Conservation (phyloP, 2,329 filamentous ascomycete genomes). For the Sarocladium brachiariae region DNA sequence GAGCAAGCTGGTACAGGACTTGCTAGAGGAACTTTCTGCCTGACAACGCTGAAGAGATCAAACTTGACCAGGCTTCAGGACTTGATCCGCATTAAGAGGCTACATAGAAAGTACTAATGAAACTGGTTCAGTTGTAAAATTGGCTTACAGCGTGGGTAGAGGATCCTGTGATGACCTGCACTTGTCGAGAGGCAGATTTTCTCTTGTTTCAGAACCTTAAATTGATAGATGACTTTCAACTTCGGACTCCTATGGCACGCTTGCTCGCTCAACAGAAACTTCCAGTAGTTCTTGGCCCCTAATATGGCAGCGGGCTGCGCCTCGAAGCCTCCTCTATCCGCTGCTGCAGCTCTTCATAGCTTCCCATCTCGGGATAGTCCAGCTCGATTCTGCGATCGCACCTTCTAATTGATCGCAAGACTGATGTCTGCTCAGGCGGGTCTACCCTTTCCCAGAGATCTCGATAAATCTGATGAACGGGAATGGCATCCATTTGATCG, state of each 20-base stretch:
- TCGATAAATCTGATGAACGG: background rate
- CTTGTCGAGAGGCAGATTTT: background rate
- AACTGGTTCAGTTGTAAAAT: no score
- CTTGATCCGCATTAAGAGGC: no score
- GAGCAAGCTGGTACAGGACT: no score
- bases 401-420: background rate
- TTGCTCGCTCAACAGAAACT: background rate
- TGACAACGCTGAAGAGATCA: no score
- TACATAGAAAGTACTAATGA: no score
- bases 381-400: background rate
- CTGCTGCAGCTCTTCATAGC: background rate
- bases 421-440: background rate
- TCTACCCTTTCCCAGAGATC: background rate
- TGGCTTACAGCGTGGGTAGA: no score
- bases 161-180: background rate
- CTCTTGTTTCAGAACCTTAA: background rate
- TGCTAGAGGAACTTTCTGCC: no score
- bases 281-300: background rate
- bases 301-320: background rate
- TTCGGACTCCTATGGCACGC: background rate
- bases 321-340: background rate
- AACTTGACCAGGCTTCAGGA: no score
- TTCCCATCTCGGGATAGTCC: constrained; percentile 6
- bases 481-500: background rate
- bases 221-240: constrained; percentile 1